Evolutionary conservation across 2,329 filamentous ascomycete species (phyloP), one percentile per base, ranked within the genome.

Genomic region (Stemphylium vesicarium): DNA sequence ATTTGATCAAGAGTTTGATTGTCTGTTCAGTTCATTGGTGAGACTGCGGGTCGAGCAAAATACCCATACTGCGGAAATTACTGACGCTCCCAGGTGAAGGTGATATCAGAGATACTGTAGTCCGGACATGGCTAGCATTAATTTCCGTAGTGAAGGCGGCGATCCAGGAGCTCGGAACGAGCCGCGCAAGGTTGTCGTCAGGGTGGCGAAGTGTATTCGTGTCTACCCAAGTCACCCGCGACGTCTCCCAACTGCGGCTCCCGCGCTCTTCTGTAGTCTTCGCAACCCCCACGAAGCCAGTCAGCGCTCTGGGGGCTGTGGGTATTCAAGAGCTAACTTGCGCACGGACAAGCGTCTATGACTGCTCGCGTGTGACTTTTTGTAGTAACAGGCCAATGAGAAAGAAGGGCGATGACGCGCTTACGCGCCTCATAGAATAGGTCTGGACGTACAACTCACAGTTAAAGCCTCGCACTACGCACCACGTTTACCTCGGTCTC

Each of bases 341-440:
- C 50, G 59, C 59, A 58, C 59, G 52, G 51, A 24, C 50, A 58
- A 32, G 26, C 39, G 43, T 45, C 56, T 18, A 55, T 54, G 53
- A 48, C 50, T 55, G 54, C 57, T 60, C 51, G 61, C 58, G 61
- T 64, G 61, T 53, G 50, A 62, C 61, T 62, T 53, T 31, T 26
- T n/a, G 40, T 39, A 39, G 11, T 48, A 15, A 32, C 47, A 35
- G 20, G 22, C 61, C 61, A 62, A 64, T 64, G 26, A 56, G 43
- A 15, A 38, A n/a, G 24, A 13, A 36, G 41, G 40, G 45, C 54
- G 42, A 53, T 62, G 56, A 60, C 54, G 53, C 59, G 50, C 49
- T 45, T 56, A 46, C 44, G 53, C 47, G 57, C 56, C 48, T 54
- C 45, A 36, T 39, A 41, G 37, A 58, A 56, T 56, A 47, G 44